Evolutionary conservation across 176 grass and related monocot species (phyloP).

Genomic region (Carex kokanica): DNA sequence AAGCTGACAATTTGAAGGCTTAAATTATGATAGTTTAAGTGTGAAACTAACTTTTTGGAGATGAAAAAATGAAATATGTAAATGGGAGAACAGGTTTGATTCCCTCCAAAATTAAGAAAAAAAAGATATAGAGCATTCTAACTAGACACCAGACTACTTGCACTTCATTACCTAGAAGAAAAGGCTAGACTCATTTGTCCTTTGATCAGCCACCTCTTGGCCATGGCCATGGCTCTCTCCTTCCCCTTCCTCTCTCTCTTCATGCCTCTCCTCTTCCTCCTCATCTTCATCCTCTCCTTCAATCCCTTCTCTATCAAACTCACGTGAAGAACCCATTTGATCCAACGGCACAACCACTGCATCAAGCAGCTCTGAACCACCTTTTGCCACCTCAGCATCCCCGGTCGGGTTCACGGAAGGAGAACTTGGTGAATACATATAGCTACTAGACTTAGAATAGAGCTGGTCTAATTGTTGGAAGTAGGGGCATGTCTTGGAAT

Average conservation of each 20-base stretch:
- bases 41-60: conserved; percentile 11
- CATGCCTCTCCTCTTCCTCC: conserved; percentile 13
- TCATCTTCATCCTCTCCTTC: conserved; percentile 20
- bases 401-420: conserved; percentile 7
- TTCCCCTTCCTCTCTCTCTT: conserved; percentile 32
- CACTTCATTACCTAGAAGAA: conserved; percentile 31
- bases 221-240: conserved; percentile 44
- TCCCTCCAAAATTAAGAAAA: background rate
- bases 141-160: background rate
- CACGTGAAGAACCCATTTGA: conserved; percentile 26
- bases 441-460: conserved; percentile 51
- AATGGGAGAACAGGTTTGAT: background rate
- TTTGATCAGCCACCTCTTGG: conserved; percentile 15
- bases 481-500: conserved; percentile 88
- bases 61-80: conserved; percentile 4
- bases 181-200: conserved; percentile 30
- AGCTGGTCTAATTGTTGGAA: conserved; percentile 77
- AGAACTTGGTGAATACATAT: conserved; percentile 29
- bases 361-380: conserved; percentile 66
- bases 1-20: background rate
- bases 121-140: background rate
- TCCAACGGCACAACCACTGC: conserved; percentile 69
- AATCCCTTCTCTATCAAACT: conserved; percentile 23
- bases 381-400: conserved; percentile 24
- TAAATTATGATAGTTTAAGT: conserved; percentile 7